Conservation (phyloP, 2,329 filamentous ascomycete genomes). For the Fusarium sambucinum region DNA sequence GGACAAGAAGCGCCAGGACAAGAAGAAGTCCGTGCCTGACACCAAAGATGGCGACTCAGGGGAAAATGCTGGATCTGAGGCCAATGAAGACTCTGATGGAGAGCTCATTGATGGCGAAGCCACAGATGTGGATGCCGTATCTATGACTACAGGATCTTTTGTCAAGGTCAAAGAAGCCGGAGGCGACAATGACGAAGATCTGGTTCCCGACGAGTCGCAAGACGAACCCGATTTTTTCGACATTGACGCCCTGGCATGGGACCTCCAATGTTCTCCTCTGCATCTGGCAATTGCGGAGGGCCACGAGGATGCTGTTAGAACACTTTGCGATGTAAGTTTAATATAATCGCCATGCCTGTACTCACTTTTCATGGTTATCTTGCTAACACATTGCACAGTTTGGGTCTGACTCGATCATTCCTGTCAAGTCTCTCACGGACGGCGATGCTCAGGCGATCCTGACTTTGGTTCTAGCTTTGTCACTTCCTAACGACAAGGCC, state of each 20-base stretch:
- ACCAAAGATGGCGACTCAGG: constrained; percentile 4
- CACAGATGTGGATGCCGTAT: constrained; percentile 58
- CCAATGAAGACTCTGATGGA: constrained; percentile 55
- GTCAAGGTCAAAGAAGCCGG: constrained; percentile 71
- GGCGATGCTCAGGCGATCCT: constrained; percentile 72
- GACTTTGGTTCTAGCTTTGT: constrained; percentile 75
- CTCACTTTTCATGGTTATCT: neutral
- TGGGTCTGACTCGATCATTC: constrained; percentile 80
- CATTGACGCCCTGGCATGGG: constrained; percentile 84
- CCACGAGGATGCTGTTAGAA: constrained; percentile 74
- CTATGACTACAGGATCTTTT: constrained; percentile 77
- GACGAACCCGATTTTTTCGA: constrained; percentile 84
- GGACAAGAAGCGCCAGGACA: constrained; percentile 60
- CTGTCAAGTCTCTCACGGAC: constrained; percentile 73
- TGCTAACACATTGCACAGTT: constrained; percentile 63
- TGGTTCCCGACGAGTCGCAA: constrained; percentile 65
- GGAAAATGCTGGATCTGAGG: constrained; percentile 19
- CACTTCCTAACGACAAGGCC: constrained; percentile 72
- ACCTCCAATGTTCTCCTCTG: constrained; percentile 77
- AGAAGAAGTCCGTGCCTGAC: constrained; percentile 32
- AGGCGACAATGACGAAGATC: constrained; percentile 50
- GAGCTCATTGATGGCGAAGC: constrained; percentile 61
- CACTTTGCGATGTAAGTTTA: constrained; percentile 69
- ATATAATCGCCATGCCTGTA: neutral
- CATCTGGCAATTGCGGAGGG: constrained; percentile 84